Base-by-base conservation (phyloP, 257 asterid genomes). In the Solanum etuberosum region DNA sequence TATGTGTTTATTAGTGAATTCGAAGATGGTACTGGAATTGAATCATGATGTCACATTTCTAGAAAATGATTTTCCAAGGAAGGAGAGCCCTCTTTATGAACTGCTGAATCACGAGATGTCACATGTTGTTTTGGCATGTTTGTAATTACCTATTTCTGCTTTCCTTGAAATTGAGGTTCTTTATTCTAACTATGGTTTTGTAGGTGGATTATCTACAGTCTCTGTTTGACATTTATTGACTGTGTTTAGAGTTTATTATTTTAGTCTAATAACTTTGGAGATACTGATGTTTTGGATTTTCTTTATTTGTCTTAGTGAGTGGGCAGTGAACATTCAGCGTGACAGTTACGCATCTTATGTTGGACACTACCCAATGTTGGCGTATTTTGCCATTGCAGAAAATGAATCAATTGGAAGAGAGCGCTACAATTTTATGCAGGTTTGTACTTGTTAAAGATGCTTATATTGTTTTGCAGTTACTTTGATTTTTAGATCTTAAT, bases 401-500 rank as follows among this genome's bases (percentile, higher is more conserved):
- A 97, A 97, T 85, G 99, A 97, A 91, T 97, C 99, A 54, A 93
- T 97, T 88, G 99, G 99, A 61, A 92, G 99, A 86, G 99, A 97
- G 91, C 97, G 99, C 83, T 97, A 97, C 94, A 97, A 95, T 92
- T 96, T 96, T 88, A 96, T 96, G 99, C 98, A 96, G 99, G 99
- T 95, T 82, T 70, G 38, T 81, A 40, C 73, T 84, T 81, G 72
- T 42, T 76, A 29, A 18, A 29, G 37, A 63, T 35, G 23, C 71
- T 32, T 42, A 1, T 65, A 34, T 29, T 32, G 68, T 16, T 9
- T 46, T 57, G 4, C 13, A 21, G 23, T n/a, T 20, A 16, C 16
- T 67, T 83, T 20, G 6, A 18, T 16, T 85, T 31, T 38, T 31
- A 23, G 9, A 27, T 48, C 14, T 86, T 35, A 12, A 38, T 80